A percentile compares a stretch with the other conserved stretches of the same genome.
Conservation (phyloP, 805 yeast species). For the Spathaspora arborariae region DNA sequence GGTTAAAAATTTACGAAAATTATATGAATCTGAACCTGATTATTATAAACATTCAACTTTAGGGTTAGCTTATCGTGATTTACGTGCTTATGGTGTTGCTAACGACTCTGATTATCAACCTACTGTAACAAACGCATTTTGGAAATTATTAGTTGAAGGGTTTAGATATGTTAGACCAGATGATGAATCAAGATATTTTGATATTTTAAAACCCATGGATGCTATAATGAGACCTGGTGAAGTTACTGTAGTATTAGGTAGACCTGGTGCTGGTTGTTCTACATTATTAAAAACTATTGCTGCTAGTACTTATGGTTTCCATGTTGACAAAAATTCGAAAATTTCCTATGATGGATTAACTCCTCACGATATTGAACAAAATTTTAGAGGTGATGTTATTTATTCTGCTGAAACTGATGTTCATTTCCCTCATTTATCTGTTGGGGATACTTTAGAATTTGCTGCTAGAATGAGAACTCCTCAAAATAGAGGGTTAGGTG, state of each 20-base stretch:
- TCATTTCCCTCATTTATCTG: constrained; percentile 54
- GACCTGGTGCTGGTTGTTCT: constrained; percentile 42
- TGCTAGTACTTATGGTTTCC: constrained; percentile 34
- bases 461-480: constrained; percentile 51
- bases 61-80: constrained; percentile 56
- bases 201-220: constrained; percentile 33
- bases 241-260: constrained; percentile 37
- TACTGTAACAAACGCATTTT: constrained; percentile 45
- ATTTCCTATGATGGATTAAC: constrained; percentile 33
- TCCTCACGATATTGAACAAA: constrained; percentile 19
- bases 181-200: constrained; percentile 24
- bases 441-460: constrained; percentile 53
- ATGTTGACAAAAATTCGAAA: constrained; percentile 27
- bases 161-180: constrained; percentile 14
- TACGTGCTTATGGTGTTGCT: constrained; percentile 63
- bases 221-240: constrained; percentile 37
- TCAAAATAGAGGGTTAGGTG: constrained; percentile 31
- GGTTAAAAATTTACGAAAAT: constrained; percentile 61
- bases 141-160: constrained; percentile 20
- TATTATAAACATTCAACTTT: constrained; percentile 60
- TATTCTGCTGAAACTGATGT: constrained; percentile 52
- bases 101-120: constrained; percentile 66
- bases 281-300: constrained; percentile 38
- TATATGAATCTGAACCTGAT: constrained; percentile 53
- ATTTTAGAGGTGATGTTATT: constrained; percentile 29